A percentile compares a stretch with the other conserved stretches of the same genome.
Evolutionary conservation across 805 yeast species (phyloP).

Genomic region (Barnettozyma sucrosica): DNA sequence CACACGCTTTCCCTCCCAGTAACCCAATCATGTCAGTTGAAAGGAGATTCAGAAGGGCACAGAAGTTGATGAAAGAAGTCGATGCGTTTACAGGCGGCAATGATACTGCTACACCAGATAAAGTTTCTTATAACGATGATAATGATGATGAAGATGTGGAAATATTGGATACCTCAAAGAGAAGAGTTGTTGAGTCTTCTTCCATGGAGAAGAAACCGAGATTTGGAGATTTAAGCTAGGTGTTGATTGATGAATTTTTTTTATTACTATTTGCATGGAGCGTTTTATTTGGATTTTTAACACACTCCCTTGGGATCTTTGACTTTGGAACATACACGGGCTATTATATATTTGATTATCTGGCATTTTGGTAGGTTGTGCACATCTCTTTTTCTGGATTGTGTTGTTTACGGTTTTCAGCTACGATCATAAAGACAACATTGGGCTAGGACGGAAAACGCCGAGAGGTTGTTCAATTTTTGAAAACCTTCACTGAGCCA

Average conservation of each 20-base stretch:
- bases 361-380: neutral
- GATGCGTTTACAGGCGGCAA: neutral
- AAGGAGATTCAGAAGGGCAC: slow-evolving; percentile 4
- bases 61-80: neutral
- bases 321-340: neutral
- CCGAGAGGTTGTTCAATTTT: neutral
- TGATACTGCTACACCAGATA: neutral
- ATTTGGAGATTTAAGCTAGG: neutral
- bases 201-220: slow-evolving; percentile 4
- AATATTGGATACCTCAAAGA: slow-evolving; percentile 3
- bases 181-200: neutral
- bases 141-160: neutral
- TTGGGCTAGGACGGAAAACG: neutral
- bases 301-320: neutral
- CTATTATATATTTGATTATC: neutral
- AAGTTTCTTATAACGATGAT: neutral
- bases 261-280: neutral
- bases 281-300: neutral
- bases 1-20: slow-evolving; percentile 19
- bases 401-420: too few species aligned
- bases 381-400: too few species aligned
- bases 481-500: too few species aligned
- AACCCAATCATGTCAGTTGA: slow-evolving; percentile 16
- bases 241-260: neutral
- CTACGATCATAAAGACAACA: neutral